phyloP scores from a whole-genome alignment of 208 protist genomes.

The Trypanosoma platydactyli region DNA sequence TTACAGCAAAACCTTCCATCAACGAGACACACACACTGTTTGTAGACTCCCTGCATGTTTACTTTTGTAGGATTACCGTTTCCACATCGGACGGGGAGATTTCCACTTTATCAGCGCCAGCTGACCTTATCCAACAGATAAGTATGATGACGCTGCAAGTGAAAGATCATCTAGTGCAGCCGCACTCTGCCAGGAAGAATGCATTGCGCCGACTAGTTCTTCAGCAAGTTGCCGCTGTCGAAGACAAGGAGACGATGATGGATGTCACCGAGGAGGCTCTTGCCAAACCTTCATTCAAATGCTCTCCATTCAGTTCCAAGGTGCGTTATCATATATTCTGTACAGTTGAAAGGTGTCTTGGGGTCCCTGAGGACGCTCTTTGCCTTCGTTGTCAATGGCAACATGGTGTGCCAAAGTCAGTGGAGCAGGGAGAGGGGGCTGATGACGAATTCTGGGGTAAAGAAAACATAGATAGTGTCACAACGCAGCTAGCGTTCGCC shows the following conservation, averaged over 20 bases:
- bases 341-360: constrained; percentile 54
- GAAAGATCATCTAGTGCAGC: neutral
- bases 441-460: neutral
- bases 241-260: neutral
- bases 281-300: neutral
- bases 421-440: neutral
- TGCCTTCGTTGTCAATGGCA: constrained; percentile 54
- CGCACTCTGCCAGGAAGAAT: neutral
- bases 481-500: constrained; percentile 58
- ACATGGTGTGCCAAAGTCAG: constrained; percentile 2
- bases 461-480: constrained; percentile 28
- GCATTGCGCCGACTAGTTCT: constrained; percentile 16
- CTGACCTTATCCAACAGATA: constrained; percentile 13
- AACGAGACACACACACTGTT: constrained; percentile 67
- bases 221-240: neutral
- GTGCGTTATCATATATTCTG: constrained; percentile 48
- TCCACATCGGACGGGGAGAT: constrained; percentile 15
- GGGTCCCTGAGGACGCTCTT: constrained; percentile 44
- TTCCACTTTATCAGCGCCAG: neutral
- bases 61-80: constrained; percentile 55
- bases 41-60: constrained; percentile 72
- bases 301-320: neutral
- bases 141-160: neutral
- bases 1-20: constrained; percentile 64
- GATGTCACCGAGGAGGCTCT: neutral